These are phyloP conservation scores for Malus hybrid DNA, from an alignment of 331 rosid genomes.

Conservation along the genomic window DNA sequence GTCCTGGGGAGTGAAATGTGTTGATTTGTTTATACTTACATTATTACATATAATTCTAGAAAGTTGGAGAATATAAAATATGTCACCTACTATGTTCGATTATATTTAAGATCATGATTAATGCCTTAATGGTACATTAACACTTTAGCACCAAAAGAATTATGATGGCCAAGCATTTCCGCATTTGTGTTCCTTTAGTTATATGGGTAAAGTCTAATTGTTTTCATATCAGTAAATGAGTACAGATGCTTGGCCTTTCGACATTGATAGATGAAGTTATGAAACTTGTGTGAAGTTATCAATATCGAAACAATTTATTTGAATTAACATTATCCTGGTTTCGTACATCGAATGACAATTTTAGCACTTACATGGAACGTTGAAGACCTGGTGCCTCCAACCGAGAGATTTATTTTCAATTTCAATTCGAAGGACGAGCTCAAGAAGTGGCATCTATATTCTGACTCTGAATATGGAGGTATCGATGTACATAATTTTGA, in stretches of 20 bases:
- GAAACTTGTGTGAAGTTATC: neutral
- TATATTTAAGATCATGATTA: neutral
- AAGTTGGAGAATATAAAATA: neutral
- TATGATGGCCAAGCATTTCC: neutral
- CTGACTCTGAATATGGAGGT: conserved; percentile 93
- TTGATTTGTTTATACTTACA: neutral
- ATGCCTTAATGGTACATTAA: neutral
- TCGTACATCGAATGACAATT: conserved; percentile 6
- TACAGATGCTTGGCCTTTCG: neutral
- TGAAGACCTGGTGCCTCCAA: conserved; percentile 82
- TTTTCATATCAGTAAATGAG: neutral
- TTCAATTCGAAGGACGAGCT: conserved; percentile 76
- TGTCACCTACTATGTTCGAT: neutral
- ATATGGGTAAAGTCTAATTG: neutral
- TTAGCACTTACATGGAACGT: conserved; percentile 52
- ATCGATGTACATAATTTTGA: neutral
- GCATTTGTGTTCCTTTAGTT: neutral
- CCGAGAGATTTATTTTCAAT: conserved; percentile 63
- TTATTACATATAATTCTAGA: neutral
- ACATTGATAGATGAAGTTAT: neutral
- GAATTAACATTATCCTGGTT: neutral
- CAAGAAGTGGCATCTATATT: conserved; percentile 80
- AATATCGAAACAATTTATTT: neutral
- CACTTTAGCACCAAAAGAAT: neutral
- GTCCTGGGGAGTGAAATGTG: neutral